phyloP scores from a whole-genome alignment of 2,329 filamentous ascomycete genomes.

The Colletotrichum sansevieriae region DNA sequence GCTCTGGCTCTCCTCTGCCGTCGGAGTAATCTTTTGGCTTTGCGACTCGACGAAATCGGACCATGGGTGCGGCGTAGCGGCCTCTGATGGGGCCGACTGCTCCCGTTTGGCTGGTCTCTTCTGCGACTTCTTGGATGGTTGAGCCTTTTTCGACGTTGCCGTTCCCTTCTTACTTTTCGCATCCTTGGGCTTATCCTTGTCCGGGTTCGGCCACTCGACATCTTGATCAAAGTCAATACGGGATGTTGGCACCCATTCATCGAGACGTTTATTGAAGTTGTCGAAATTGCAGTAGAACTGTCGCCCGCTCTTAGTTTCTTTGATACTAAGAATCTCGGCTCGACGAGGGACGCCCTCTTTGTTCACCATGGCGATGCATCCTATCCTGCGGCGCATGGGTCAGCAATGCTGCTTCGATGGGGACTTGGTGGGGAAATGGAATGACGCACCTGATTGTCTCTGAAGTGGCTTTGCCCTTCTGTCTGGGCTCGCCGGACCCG shows the following conservation, averaged over 20 bases:
- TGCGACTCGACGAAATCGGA: slow-evolving; percentile 65
- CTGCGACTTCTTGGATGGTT: slow-evolving; percentile 68
- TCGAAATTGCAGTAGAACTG: slow-evolving; percentile 98
- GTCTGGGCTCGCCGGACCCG: slow-evolving; percentile 68
- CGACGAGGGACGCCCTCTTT: slow-evolving; percentile 88
- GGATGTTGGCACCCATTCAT: slow-evolving; percentile 88
- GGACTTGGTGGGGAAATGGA: slow-evolving; percentile 1
- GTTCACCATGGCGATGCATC: slow-evolving; percentile 72
- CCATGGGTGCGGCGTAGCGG: slow-evolving; percentile 67
- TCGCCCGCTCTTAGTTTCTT: slow-evolving; percentile 87
- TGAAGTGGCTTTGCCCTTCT: slow-evolving; percentile 87
- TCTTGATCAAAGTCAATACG: slow-evolving; percentile 90
- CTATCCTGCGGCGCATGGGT: slow-evolving; percentile 53
- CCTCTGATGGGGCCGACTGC: slow-evolving; percentile 66
- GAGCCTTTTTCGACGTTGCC: slow-evolving; percentile 66
- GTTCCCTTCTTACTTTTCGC: slow-evolving; percentile 79
- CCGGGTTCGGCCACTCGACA: slow-evolving; percentile 95
- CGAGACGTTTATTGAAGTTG: slow-evolving; percentile 90
- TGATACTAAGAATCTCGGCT: slow-evolving; percentile 96
- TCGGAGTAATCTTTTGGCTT: slow-evolving; percentile 57
- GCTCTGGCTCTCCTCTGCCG: slow-evolving; percentile 59
- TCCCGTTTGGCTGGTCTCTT: slow-evolving; percentile 69
- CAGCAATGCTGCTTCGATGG: neutral
- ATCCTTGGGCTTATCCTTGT: slow-evolving; percentile 84
- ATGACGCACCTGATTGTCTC: slow-evolving; percentile 80